Evolutionary conservation across 2,329 filamentous ascomycete species (phyloP).

Genomic region (Leptographium lundbergii): DNA sequence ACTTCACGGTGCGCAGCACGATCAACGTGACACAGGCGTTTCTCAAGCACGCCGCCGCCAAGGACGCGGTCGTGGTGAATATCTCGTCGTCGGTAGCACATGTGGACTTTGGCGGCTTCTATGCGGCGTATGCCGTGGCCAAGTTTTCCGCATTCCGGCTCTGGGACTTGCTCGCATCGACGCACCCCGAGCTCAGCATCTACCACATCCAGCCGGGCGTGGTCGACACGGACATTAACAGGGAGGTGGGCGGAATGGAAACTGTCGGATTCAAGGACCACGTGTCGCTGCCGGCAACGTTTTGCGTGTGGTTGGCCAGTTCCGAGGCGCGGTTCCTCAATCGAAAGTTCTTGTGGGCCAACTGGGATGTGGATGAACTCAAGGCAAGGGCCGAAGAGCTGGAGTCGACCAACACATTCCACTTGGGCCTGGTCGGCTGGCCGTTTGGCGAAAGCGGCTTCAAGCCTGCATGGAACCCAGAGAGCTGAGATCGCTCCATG

Average conservation of each 20-base stretch:
- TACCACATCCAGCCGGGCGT: not conserved
- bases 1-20: not conserved
- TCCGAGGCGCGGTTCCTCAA: not conserved
- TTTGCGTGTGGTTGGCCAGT: not conserved
- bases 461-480: not conserved
- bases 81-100: not conserved
- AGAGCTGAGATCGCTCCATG: no score
- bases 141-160: not conserved
- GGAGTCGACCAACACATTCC: not conserved
- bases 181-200: not conserved
- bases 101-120: not conserved
- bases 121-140: not conserved
- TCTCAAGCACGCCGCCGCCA: not conserved
- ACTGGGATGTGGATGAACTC: not conserved
- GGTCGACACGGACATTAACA: not conserved
- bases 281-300: not conserved
- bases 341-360: not conserved
- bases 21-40: not conserved
- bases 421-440: not conserved
- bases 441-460: not conserved
- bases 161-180: not conserved
- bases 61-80: not conserved
- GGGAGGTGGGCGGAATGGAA: not conserved
- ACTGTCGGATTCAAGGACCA: not conserved
- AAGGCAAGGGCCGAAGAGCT: not conserved